A percentile compares a stretch with the other conserved stretches of the same genome.
phyloP scores from a whole-genome alignment of 1,284 basidiomycete genomes.

The Stereum hirsutum region DNA sequence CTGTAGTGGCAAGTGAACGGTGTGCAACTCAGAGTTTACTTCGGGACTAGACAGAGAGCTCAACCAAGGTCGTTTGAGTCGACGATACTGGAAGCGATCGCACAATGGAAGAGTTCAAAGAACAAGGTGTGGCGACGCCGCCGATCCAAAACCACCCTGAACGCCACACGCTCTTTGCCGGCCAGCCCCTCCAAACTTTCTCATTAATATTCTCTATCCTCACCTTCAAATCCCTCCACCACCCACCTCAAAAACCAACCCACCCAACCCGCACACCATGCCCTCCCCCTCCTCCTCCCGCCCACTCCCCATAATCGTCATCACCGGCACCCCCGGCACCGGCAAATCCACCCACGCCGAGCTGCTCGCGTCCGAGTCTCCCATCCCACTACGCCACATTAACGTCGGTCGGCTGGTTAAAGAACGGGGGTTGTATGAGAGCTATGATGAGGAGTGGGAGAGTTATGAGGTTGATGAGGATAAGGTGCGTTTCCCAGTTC shows the following conservation, averaged over 20 bases:
- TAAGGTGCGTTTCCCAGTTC: slow-evolving; percentile 41
- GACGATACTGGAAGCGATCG: too few relatives aligned
- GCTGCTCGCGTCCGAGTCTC: slow-evolving; percentile 61
- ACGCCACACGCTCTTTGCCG: too few relatives aligned
- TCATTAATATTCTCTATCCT: too few relatives aligned
- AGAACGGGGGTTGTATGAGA: slow-evolving; percentile 73
- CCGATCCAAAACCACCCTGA: too few relatives aligned
- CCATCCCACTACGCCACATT: slow-evolving; percentile 68
- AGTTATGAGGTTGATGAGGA: slow-evolving; percentile 94
- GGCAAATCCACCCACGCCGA: slow-evolving; percentile 90
- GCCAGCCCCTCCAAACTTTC: too few relatives aligned
- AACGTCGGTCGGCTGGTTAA: slow-evolving; percentile 91
- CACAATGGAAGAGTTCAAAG: too few relatives aligned
- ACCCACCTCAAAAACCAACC: not conserved
- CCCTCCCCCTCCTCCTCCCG: slow-evolving; percentile 4
- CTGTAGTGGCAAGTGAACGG: too few relatives aligned
- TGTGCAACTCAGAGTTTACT: too few relatives aligned
- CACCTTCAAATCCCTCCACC: not conserved
- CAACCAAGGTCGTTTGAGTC: too few relatives aligned
- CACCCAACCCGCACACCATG: not conserved
- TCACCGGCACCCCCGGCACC: slow-evolving; percentile 87
- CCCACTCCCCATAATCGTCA: slow-evolving; percentile 73
- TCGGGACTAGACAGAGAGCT: too few relatives aligned
- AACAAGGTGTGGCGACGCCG: too few relatives aligned
- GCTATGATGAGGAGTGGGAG: slow-evolving; percentile 93